A percentile compares a stretch with the other conserved stretches of the same genome.
Conservation (phyloP, 1,284 basidiomycete genomes). For the Hemileia vastatrix region DNA sequence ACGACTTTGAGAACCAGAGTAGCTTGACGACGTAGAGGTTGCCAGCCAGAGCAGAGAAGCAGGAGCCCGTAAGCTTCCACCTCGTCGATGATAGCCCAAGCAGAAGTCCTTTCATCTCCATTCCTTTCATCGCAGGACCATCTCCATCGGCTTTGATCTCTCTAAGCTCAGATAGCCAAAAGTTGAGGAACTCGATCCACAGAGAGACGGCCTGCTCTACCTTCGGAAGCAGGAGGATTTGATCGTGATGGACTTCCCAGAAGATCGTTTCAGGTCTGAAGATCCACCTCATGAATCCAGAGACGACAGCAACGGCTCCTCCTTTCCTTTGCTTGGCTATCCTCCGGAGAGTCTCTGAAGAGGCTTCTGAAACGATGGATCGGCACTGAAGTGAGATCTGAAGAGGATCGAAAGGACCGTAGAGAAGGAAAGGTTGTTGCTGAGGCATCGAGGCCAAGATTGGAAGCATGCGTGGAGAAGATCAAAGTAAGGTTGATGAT, state of each 20-base stretch:
- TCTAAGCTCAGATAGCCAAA: slow-evolving; percentile 54
- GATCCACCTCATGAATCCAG: slow-evolving; percentile 63
- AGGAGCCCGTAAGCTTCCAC: slow-evolving; percentile 69
- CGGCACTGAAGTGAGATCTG: slow-evolving; percentile 70
- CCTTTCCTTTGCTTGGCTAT: slow-evolving; percentile 59
- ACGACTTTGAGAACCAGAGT: slow-evolving; percentile 33
- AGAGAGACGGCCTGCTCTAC: slow-evolving; percentile 55
- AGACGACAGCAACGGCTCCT: slow-evolving; percentile 57
- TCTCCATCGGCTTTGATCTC: slow-evolving; percentile 40
- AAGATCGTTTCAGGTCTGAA: slow-evolving; percentile 63
- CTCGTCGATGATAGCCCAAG: slow-evolving; percentile 45
- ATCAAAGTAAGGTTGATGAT: slow-evolving; percentile 57
- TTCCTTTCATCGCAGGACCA: slow-evolving; percentile 21
- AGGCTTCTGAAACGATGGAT: slow-evolving; percentile 61
- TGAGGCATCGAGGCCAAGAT: slow-evolving; percentile 69
- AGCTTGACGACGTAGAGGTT: slow-evolving; percentile 50
- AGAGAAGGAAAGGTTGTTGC: slow-evolving; percentile 48
- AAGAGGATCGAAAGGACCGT: slow-evolving; percentile 70
- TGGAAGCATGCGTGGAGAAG: slow-evolving; percentile 70
- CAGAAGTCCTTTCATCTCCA: slow-evolving; percentile 37
- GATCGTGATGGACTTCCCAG: slow-evolving; percentile 57
- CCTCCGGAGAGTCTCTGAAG: slow-evolving; percentile 60
- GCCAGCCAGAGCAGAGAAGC: slow-evolving; percentile 58
- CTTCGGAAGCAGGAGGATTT: slow-evolving; percentile 58
- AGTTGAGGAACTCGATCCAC: slow-evolving; percentile 65